These are phyloP conservation scores for Entomortierella chlamydospora DNA, from an alignment of 192 early-diverging fungal genomes.

Conservation along the genomic window DNA sequence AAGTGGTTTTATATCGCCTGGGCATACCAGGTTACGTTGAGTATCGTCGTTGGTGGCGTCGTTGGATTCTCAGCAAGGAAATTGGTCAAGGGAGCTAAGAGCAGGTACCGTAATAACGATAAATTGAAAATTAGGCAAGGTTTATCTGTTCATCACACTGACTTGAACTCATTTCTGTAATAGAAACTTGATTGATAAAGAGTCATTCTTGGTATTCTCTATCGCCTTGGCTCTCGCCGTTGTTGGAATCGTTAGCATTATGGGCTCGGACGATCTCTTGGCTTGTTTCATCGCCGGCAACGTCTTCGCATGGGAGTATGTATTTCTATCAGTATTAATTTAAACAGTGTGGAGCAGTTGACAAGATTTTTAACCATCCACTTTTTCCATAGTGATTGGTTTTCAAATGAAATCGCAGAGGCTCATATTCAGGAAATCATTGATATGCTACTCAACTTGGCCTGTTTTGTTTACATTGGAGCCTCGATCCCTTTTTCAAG, in stretches of 20 bases:
- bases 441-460: slow-evolving; percentile 86
- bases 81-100: slow-evolving; percentile 74
- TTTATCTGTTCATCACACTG: neutral
- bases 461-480: slow-evolving; percentile 92
- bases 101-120: too few species aligned
- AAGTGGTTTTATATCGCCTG: slow-evolving; percentile 84
- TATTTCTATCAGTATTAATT: neutral
- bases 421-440: slow-evolving; percentile 92
- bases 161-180: too few species aligned
- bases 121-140: too few species aligned
- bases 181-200: slow-evolving; percentile 87
- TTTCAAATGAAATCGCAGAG: slow-evolving; percentile 81
- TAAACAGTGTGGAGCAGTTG: neutral
- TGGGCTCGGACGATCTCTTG: slow-evolving; percentile 81
- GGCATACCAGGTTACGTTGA: slow-evolving; percentile 82
- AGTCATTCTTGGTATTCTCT: slow-evolving; percentile 84
- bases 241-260: slow-evolving; percentile 76
- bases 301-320: slow-evolving; percentile 85
- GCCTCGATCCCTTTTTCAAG: slow-evolving; percentile 78
- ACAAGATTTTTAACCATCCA: neutral
- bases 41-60: slow-evolving; percentile 74
- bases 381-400: slow-evolving; percentile 74
- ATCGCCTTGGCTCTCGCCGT: slow-evolving; percentile 80
- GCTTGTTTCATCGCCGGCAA: slow-evolving; percentile 85
- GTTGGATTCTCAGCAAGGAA: slow-evolving; percentile 79